Percentiles rank a stretch among this genome's conserved stretches.
Conservation (phyloP, 1,284 basidiomycete genomes). For the Prillingera fragicola region DNA sequence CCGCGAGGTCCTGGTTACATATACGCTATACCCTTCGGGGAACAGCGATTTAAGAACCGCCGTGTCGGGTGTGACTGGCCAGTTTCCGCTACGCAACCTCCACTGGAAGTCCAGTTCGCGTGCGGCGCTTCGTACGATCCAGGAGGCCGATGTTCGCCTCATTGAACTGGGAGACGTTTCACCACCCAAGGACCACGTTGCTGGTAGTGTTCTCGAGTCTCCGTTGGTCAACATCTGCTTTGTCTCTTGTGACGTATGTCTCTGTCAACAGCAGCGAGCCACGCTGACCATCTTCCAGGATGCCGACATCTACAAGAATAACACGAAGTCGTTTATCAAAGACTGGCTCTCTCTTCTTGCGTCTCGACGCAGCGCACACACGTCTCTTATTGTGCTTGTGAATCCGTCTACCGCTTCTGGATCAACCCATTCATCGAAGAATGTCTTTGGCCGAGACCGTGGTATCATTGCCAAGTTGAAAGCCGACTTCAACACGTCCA, state of each 20-base stretch:
- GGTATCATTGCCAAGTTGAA: slow-evolving; percentile 81
- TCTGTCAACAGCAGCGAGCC: background rate
- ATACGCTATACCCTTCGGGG: slow-evolving; percentile 38
- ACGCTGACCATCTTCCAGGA: slow-evolving; percentile 56
- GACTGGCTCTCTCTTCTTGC: slow-evolving; percentile 74
- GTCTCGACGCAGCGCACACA: slow-evolving; percentile 65
- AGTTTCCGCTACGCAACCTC: slow-evolving; percentile 77
- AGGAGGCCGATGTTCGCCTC: slow-evolving; percentile 72
- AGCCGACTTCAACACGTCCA: slow-evolving; percentile 86
- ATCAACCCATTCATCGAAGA: slow-evolving; percentile 55
- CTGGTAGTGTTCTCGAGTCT: slow-evolving; percentile 70
- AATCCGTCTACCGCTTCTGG: slow-evolving; percentile 46
- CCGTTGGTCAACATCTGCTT: slow-evolving; percentile 83
- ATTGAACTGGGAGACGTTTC: slow-evolving; percentile 61
- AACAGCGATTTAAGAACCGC: slow-evolving; percentile 51
- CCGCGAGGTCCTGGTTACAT: slow-evolving; percentile 36
- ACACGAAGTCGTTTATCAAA: slow-evolving; percentile 75
- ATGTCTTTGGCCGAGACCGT: slow-evolving; percentile 42
- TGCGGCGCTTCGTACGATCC: slow-evolving; percentile 72
- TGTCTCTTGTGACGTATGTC: slow-evolving; percentile 71
- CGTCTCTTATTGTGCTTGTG: slow-evolving; percentile 84
- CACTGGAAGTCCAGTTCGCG: slow-evolving; percentile 77
- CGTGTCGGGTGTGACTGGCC: slow-evolving; percentile 59
- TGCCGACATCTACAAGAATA: slow-evolving; percentile 71
- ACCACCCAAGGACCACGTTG: slow-evolving; percentile 46